Evolutionary conservation across 2,329 filamentous ascomycete species (phyloP), one percentile per base, ranked within the genome.

Genomic region (Fusarium tjaetaba): DNA sequence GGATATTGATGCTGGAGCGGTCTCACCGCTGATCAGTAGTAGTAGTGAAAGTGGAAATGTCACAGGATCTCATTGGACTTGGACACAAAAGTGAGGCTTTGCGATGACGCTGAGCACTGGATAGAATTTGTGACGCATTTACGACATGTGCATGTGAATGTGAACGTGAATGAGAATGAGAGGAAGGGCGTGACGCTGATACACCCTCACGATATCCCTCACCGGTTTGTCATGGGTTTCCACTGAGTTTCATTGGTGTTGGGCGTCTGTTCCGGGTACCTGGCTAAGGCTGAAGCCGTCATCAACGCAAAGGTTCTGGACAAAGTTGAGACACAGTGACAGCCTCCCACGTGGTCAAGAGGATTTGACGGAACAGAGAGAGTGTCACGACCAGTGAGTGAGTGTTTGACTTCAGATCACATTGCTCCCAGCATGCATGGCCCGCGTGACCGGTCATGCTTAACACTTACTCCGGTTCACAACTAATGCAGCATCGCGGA

Each of bases 401-500:
- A 46, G 43, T n/a, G 32, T 46, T 28, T 32, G 34, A 10, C 32
- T 53, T 36, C 13, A 45, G 26, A 43, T 68, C 48, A 48, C 38
- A 43, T 48, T 36, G 22, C 42, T 39, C 26, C 26, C 7, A 20
- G 11, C 28, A 56, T 43, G 38, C 38, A 34, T 58, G n/a, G 22
- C 7, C 36, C 57, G 48, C 49, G 38, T 68, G 64, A 68, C 45
- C 26, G 20, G 28, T 39, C 22, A 69, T 38, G 51, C 36, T 53
- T 20, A 61, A 36, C n/a, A 24, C n/a, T 38, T 26, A 28, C 14
- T 42, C 41, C 26, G 36, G 24, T 38, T 26, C 26, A 42, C 20
- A 66, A 43, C 55, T 63, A 38, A 60, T 73, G 71, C 71, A 68
- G 49, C 53, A 48, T 38, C 42, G 36, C 71, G 71, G 71, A 68